Evolutionary conservation across 768 basidiomycete species (phyloP), one percentile per base, ranked within the genome.

Genomic region (Leccinum uliginosum): DNA sequence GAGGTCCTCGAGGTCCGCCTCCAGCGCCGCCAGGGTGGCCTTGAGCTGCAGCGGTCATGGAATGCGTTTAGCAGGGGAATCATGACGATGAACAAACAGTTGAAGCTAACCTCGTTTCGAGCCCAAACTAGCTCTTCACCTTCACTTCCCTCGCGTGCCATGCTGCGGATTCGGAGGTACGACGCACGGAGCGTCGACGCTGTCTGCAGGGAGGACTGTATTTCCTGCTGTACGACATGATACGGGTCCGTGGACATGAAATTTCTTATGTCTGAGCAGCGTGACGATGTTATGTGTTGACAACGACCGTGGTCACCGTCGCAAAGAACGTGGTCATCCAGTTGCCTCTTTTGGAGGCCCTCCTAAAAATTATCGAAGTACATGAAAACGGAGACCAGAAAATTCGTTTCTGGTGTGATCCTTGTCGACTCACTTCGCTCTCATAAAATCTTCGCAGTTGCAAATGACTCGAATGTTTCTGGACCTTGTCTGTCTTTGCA

Each of bases 1-100:
- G n/a, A 98, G 74, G 68, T 93, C 93, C 58, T 93, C 91, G 23
- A 96, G 69, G 74, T 98, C 95, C 0, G 88, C 87, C 67, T 94
- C 91, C 26, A 98, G 75, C 2, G 86, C 74, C 1, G 83, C 80
- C 9, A 98, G 79, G 2, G 89, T 89, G 0, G 84, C 85, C 70
- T 85, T 86, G 53, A 97, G 75, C 88, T 92, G 68, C 4, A 15
- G 27, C 6, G 43, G 27, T 15, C 19, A 4, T 26, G 9, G 19
- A 30, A n/a, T 34, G 9, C 8, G 6, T 38, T 51, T 30, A 51
- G 38, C n/a, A 55, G 15, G 19, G 3, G 14, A 21, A 43, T 8
- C 40, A 26, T 32, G 10, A 4, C 26, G 3, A 32, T 38, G 24
- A 12, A 35, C 24, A 7, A 51, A 12, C 4, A 15, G 27, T 23